Percentiles rank a stretch among this genome's conserved stretches.
Conservation (phyloP, 2,329 filamentous ascomycete genomes). For the Monosporascus sp. region DNA sequence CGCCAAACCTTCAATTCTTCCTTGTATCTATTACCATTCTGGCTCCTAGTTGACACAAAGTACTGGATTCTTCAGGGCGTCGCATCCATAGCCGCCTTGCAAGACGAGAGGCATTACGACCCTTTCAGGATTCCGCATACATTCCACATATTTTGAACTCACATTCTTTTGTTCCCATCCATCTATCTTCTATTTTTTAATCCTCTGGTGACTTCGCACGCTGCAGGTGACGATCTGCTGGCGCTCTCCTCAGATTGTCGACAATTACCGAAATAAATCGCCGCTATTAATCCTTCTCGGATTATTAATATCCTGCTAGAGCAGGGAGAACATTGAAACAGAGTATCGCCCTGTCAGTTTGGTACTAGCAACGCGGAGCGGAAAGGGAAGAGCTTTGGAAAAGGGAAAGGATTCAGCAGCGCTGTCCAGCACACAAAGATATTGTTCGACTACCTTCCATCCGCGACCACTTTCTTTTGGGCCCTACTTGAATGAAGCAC, state of each 20-base stretch:
- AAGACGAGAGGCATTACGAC: conserved; percentile 10
- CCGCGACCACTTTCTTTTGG: conserved; percentile 19
- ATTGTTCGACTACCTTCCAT: conserved; percentile 13
- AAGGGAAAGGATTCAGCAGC: conserved; percentile 45
- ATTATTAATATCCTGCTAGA: not conserved
- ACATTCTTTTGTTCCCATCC: not conserved
- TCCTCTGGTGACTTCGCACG: not conserved
- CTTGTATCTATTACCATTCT: conserved; percentile 12
- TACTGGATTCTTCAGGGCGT: conserved; percentile 13
- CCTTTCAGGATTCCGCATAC: conserved; percentile 18
- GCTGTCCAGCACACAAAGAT: conserved; percentile 37
- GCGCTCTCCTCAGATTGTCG: not conserved
- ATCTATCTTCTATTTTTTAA: not conserved
- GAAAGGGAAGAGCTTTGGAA: conserved; percentile 19
- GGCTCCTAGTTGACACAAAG: conserved; percentile 9
- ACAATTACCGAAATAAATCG: conserved; percentile 1
- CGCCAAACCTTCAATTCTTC: conserved; percentile 10
- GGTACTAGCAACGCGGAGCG: conserved; percentile 10
- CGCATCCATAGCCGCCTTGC: conserved; percentile 18
- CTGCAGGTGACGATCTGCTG: not conserved
- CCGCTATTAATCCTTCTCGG: conserved; percentile 11
- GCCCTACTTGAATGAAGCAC: conserved; percentile 13
- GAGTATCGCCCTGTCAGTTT: not conserved
- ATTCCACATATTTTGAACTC: conserved; percentile 4
- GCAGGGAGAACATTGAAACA: not conserved